Evolutionary conservation across 495 filamentous ascomycete species (phyloP), one percentile per base, ranked within the genome.

Genomic region (Podospora sp.): DNA sequence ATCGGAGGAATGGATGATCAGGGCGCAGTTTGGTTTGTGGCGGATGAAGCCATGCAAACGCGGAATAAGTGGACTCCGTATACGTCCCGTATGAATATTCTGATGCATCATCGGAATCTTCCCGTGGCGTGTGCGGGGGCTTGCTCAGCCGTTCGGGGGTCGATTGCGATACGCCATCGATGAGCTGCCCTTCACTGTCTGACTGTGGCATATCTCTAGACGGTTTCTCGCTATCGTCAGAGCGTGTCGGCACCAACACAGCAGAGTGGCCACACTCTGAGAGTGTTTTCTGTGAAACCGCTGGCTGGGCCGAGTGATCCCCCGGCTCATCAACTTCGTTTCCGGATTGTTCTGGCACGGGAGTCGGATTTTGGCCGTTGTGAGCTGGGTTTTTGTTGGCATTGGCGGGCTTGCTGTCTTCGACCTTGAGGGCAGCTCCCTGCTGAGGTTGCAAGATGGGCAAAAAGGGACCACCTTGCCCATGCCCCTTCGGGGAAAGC

Each of bases 1-100:
- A 21, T 2, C 21, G 25, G 16, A 53, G 46, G 16, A 63, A n/a
- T 20, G 61, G 46, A 20, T 63, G 61, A 6, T 36, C 46, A 11
- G 9, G 27, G n/a, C 46, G 67, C 1, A 69, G 57, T n/a, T 27
- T 35, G 40, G 18, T 40, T 4, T 8, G 12, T 22, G 7, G 20
- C 24, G 9, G 22, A 8, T 33, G 35, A 35, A 69, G 62, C 51
- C 62, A 69, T 5, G 57, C 58, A 33, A 69, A 69, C 5, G 57
- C 62, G 21, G 67, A 65, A n/a, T 65, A 58, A 6, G 51, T 58
- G 6, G 67, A 69, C 16, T 65, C 63, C 6, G 57, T 65, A 11
- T 40, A 61, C 5, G 26, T 56, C 21, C 20, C 49, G 16, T 56
- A 49, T 11, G 67, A 65, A 6, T 16, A 62, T 3, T 27, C 25